These are phyloP conservation scores for Verbena officinalis DNA, from an alignment of 257 asterid species.

Conservation along the genomic window DNA sequence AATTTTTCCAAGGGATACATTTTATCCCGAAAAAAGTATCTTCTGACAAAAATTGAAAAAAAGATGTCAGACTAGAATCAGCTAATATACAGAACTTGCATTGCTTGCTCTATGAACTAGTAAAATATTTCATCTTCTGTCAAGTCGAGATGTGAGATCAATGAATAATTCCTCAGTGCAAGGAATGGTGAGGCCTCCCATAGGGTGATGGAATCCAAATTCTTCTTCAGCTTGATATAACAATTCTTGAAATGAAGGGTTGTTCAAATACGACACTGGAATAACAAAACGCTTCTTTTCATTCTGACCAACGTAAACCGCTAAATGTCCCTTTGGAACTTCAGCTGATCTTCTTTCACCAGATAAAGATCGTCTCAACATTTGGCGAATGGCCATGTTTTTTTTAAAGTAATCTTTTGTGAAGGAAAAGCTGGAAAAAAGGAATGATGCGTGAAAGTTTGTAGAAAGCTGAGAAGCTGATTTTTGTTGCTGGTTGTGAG, in stretches of 20 bases:
- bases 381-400: conserved; percentile 19
- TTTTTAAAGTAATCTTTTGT: not conserved
- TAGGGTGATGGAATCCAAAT: conserved; percentile 24
- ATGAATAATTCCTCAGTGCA: conserved; percentile 31
- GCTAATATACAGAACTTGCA: not conserved
- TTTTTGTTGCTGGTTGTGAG: conserved; percentile 6
- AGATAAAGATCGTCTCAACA: conserved; percentile 19
- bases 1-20: too few species aligned
- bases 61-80: not conserved
- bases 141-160: conserved; percentile 21
- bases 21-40: not conserved
- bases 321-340: conserved; percentile 27
- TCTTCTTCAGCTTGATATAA: conserved; percentile 18
- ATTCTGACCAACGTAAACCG: conserved; percentile 24
- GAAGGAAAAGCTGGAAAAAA: too few species aligned
- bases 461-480: conserved; percentile 1
- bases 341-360: conserved; percentile 19
- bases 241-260: conserved; percentile 24
- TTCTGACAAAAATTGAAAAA: not conserved
- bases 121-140: not conserved
- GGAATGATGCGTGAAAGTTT: not conserved
- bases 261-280: conserved; percentile 28
- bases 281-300: conserved; percentile 12
- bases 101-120: conserved; percentile 12
- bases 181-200: conserved; percentile 37